Evolutionary conservation across 208 protist genomes (phyloP), one percentile per base, ranked within the genome.

Genomic region (Crithidia bombi): DNA sequence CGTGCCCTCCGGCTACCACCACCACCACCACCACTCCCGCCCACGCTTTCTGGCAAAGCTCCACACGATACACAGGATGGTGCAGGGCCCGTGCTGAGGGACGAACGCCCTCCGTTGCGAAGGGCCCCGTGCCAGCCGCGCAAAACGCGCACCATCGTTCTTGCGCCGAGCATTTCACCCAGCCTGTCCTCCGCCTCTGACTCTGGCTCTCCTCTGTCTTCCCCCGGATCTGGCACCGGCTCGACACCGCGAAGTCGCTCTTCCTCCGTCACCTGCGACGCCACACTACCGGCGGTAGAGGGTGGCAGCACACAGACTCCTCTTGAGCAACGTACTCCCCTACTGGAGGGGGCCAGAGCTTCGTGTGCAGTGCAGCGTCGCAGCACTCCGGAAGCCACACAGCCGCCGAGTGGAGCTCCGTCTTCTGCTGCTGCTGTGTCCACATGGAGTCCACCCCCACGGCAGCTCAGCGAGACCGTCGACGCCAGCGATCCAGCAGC

Each of bases 161-260:
- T 80, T 10, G 68, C 75, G 5, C 70, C 70, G 25, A 69, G 62
- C 47, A 65, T 76, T 47, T 76, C 70, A 11, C 63, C 64, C 30
- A 76, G 70, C 25, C 55, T 76, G 26, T 65, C 58, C 33, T 64
- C 70, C 21, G 49, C 59, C 41, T 52, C 47, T 10, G 43, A 32
- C 50, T 21, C 49, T n/a, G 26, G 38, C 36, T 50, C 70, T 9
- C 43, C 43, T 19, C 43, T 47, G 43, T 66, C 68, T 7, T 39
- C 33, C 36, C 36, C 33, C 15, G 44, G 57, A 17, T 46, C 46
- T 19, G 44, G 32, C 1, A 17, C 30, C 3, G 32, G 32, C 26
- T 65, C 59, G 1, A 65, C 41, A 12, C 59, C 59, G 59, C 32
- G 11, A 2, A 51, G 44, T 32, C 26, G 32, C 28, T 47, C 41